Conservation (phyloP, 768 basidiomycete species). For the Amanita rimosa region DNA sequence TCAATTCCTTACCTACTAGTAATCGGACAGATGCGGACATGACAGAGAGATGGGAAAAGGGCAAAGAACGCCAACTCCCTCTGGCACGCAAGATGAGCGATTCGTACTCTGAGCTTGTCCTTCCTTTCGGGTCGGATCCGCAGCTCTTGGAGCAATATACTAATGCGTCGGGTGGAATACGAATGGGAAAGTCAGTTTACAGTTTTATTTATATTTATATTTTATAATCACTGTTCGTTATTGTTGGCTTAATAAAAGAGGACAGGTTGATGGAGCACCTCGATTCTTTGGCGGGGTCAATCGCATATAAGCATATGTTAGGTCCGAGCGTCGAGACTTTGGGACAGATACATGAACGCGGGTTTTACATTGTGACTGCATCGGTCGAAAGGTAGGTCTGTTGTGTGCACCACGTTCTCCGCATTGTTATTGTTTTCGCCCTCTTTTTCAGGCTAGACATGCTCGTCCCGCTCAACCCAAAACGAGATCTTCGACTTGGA, state of each 20-base stretch:
- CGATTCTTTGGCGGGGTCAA: conserved; percentile 77
- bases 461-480: conserved; percentile 44
- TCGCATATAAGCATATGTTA: conserved; percentile 75
- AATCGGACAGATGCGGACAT: conserved; percentile 8
- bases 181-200: conserved; percentile 44
- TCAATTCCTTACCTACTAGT: conserved; percentile 23
- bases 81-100: conserved; percentile 59
- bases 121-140: conserved; percentile 53
- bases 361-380: conserved; percentile 79
- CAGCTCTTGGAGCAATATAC: conserved; percentile 56
- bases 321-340: conserved; percentile 48
- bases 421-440: neutral
- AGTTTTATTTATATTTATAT: too few species aligned
- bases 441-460: conserved; percentile 50
- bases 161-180: conserved; percentile 60
- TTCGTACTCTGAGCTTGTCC: conserved; percentile 54
- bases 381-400: conserved; percentile 69
- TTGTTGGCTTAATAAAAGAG: neutral
- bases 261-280: conserved; percentile 65
- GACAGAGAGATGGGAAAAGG: conserved; percentile 5
- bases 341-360: conserved; percentile 45
- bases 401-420: conserved; percentile 6
- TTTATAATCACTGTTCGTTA: too few species aligned
- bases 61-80: conserved; percentile 7
- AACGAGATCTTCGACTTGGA: conserved; percentile 59